Percentiles rank a stretch among this genome's conserved stretches.
Conservation (phyloP, 2,329 filamentous ascomycete genomes). For the Cryphonectria carpinicola region DNA sequence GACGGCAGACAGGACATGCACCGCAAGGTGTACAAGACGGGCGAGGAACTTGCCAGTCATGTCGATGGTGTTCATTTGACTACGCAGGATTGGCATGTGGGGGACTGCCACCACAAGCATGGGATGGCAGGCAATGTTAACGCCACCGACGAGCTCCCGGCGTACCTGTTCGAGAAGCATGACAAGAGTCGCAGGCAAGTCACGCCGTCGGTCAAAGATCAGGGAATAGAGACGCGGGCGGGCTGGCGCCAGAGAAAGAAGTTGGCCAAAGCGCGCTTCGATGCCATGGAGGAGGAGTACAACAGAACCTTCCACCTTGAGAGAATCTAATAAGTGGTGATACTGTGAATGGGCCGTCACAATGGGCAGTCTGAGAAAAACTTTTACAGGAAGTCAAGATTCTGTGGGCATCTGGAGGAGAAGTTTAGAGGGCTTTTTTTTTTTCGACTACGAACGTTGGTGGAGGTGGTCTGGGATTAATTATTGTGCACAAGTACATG, state of each 20-base stretch:
- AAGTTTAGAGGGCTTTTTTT: neutral
- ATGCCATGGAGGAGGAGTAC: neutral
- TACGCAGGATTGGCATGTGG: neutral
- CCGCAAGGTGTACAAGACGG: neutral
- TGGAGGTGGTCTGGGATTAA: neutral
- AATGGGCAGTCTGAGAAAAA: neutral
- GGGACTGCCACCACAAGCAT: neutral
- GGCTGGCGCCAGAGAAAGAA: neutral
- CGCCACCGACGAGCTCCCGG: neutral
- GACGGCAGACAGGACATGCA: neutral
- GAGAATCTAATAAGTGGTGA: neutral
- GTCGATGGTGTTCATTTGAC: neutral
- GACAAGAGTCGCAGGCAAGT: neutral
- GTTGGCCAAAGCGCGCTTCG: neutral
- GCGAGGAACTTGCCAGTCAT: slow-evolving; percentile 12
- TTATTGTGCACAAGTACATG: neutral
- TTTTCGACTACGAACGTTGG: neutral
- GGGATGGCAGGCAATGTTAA: neutral
- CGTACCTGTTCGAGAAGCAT: neutral
- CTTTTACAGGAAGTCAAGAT: neutral
- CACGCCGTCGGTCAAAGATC: neutral
- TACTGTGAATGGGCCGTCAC: neutral
- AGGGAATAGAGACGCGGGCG: neutral
- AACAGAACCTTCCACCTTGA: neutral
- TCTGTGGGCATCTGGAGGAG: neutral